Evolutionary conservation across 2,329 filamentous ascomycete species (phyloP), one percentile per base, ranked within the genome.

Genomic region (Leptodontidium sp.): DNA sequence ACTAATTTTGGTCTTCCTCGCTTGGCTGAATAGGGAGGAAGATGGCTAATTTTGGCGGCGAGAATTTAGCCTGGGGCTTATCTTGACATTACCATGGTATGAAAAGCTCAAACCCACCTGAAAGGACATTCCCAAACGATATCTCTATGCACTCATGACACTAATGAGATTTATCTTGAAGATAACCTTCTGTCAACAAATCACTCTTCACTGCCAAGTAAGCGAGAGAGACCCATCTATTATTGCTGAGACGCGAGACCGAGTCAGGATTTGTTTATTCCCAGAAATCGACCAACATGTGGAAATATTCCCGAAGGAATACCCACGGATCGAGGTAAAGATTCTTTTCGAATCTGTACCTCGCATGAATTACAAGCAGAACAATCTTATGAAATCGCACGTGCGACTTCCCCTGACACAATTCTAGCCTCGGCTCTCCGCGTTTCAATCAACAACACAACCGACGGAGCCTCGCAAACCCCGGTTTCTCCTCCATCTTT

Each of bases 381-480:
- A 15, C 21, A 14, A 21, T 58, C 11, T 11, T 26, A 32, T 55
- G 26, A 38, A 2, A 40, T 58, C 35, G 24, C 55, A 58, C 55
- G 55, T 58, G 55, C 17, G n/a, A 40, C 35, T 3, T 17, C 17
- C 32, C n/a, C 55, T 58, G 55, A n/a, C 12, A 57, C 14, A 47
- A 12, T n/a, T 38, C 29, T 5, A 58, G 35, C 55, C 55, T 58
- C 55, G 55, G 55, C 14, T 58, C 55, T 58, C 55, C 55, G 35
- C 55, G 55, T 58, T 40, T 58, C 55, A 40, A 38, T 38, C 21
- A 58, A 21, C 55, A 58, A 58, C 55, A 58, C 55, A 58, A 40
- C 55, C 55, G 55, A 58, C 55, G 35, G 55, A 58, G 55, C 55
- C n/a, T 40, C 35, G 32, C 55, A 58, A 40, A 58, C 55, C 55